Percentiles rank a stretch among this genome's conserved stretches.
These are phyloP conservation scores for Trypanosoma brucei DNA, from an alignment of 208 protist species.

Conservation along the genomic window DNA sequence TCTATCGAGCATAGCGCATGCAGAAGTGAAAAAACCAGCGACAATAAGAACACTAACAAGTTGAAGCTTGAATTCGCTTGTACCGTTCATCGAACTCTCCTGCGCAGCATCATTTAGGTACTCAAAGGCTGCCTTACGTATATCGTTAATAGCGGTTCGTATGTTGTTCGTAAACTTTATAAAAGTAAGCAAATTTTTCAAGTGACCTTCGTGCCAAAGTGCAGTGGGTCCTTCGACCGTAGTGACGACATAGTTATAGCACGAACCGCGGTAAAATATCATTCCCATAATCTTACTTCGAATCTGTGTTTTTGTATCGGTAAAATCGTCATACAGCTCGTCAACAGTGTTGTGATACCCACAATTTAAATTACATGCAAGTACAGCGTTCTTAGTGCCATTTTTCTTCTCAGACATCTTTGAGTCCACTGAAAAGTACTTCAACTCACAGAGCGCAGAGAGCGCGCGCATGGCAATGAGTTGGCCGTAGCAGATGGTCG, in stretches of 20 bases:
- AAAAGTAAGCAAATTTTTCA: slow-evolving; percentile 6
- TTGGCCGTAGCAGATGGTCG: slow-evolving; percentile 12
- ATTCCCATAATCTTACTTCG: slow-evolving; percentile 11
- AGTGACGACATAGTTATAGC: slow-evolving; percentile 8
- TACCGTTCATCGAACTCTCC: not conserved
- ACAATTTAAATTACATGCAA: not conserved
- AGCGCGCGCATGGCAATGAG: slow-evolving; percentile 23
- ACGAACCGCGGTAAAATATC: slow-evolving; percentile 10
- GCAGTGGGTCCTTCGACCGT: slow-evolving; percentile 10
- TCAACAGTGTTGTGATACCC: slow-evolving; percentile 3
- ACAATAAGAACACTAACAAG: slow-evolving; percentile 14
- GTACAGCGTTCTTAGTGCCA: not conserved
- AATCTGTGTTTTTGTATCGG: slow-evolving; percentile 5
- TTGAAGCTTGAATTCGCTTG: slow-evolving; percentile 4
- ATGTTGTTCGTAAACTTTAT: slow-evolving; percentile 1
- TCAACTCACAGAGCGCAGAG: slow-evolving; percentile 9
- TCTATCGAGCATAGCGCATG: slow-evolving; percentile 11
- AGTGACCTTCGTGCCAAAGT: slow-evolving; percentile 6
- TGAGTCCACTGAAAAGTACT: not conserved
- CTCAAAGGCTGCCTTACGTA: slow-evolving; percentile 14
- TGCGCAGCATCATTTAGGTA: not conserved
- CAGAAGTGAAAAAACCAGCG: slow-evolving; percentile 15
- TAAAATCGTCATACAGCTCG: not conserved
- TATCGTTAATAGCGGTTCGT: slow-evolving; percentile 1
- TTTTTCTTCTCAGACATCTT: not conserved